Evolutionary conservation across 2,329 filamentous ascomycete genomes (phyloP).

Genomic region (Penicillium sp.): DNA sequence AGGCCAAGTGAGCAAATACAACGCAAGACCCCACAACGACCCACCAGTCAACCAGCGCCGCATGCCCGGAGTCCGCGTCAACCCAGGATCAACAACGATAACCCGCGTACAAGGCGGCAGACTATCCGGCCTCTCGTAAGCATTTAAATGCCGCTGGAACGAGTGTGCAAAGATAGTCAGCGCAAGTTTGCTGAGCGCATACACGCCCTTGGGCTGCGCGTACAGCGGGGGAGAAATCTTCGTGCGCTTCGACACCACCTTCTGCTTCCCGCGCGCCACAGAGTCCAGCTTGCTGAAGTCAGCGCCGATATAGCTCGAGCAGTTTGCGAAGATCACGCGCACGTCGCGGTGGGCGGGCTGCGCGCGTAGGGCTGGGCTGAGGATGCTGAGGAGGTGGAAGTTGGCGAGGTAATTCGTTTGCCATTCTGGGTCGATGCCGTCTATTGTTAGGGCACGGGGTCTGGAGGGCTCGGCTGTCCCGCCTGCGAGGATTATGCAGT

Average conservation of each 20-base stretch:
- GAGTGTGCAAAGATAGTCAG: conserved; percentile 85
- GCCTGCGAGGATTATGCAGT: conserved; percentile 87
- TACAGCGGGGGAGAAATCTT: neutral
- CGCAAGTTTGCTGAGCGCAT: conserved; percentile 67
- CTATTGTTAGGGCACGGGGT: conserved; percentile 60
- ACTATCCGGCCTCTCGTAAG: conserved; percentile 79
- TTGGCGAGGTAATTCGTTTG: conserved; percentile 94
- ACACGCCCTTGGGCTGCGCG: conserved; percentile 43
- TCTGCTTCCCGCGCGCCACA: conserved; percentile 13
- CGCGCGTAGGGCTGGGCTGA: conserved; percentile 83
- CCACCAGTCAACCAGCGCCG: conserved; percentile 83
- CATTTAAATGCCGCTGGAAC: conserved; percentile 86
- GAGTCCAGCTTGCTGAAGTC: conserved; percentile 53
- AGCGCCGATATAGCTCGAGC: conserved; percentile 80
- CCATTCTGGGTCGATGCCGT: conserved; percentile 87
- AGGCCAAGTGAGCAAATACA: conserved; percentile 76
- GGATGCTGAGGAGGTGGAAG: conserved; percentile 87
- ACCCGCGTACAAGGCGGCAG: conserved; percentile 79
- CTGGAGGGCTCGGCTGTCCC: conserved; percentile 62
- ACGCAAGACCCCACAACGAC: conserved; percentile 70
- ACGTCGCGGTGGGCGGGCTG: conserved; percentile 95
- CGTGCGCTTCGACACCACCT: neutral
- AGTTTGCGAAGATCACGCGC: conserved; percentile 79
- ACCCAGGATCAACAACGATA: conserved; percentile 82
- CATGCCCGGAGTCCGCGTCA: conserved; percentile 80